A percentile compares a stretch with the other conserved stretches of the same genome.
Evolutionary conservation across 2,329 filamentous ascomycete genomes (phyloP).

Genomic region (Colletotrichum nymphaeae): DNA sequence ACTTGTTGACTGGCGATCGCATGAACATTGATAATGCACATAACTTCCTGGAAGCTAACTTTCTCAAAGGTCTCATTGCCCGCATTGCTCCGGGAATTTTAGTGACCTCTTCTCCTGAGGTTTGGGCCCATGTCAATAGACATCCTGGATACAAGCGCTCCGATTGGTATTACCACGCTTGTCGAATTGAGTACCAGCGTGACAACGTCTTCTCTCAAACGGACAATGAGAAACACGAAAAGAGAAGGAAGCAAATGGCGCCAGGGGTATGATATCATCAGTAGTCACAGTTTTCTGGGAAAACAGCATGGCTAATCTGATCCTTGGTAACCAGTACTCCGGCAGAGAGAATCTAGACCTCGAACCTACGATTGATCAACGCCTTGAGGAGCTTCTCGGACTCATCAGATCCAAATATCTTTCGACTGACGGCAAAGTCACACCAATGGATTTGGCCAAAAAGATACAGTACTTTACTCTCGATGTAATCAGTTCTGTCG

Average conservation of each 20-base stretch:
- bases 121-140: slow-evolving; percentile 56
- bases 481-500: slow-evolving; percentile 63
- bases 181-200: slow-evolving; percentile 58
- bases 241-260: slow-evolving; percentile 60
- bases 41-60: background rate
- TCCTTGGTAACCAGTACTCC: slow-evolving; percentile 55
- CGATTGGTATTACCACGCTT: slow-evolving; percentile 57
- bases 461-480: slow-evolving; percentile 63
- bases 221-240: slow-evolving; percentile 59
- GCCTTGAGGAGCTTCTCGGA: slow-evolving; percentile 55
- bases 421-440: slow-evolving; percentile 41
- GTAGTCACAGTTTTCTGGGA: background rate
- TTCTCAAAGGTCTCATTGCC: slow-evolving; percentile 43
- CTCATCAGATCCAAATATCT: slow-evolving; percentile 59
- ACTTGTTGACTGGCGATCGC: slow-evolving; percentile 27
- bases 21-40: background rate
- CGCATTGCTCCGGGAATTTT: slow-evolving; percentile 58
- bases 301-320: background rate
- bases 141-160: slow-evolving; percentile 54
- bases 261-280: slow-evolving; percentile 52
- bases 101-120: slow-evolving; percentile 59
- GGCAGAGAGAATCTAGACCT: slow-evolving; percentile 64
- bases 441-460: slow-evolving; percentile 57
- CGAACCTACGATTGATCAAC: slow-evolving; percentile 60
- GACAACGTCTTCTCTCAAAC: slow-evolving; percentile 66